Evolutionary conservation across 192 early-diverging fungal genomes (phyloP).

Genomic region (Glomus cerebriforme): DNA sequence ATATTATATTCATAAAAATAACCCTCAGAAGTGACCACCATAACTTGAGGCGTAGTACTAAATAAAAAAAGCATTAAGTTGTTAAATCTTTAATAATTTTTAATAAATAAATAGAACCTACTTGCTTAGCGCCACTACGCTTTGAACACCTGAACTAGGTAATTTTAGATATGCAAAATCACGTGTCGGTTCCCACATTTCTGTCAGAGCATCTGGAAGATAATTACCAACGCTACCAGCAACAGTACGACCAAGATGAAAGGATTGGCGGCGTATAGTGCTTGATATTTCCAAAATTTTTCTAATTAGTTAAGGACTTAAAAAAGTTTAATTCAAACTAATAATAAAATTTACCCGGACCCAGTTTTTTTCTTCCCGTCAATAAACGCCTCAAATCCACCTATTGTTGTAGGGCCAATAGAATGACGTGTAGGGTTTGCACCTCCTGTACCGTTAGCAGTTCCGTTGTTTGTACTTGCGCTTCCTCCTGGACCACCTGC

Average conservation of each 20-base stretch:
- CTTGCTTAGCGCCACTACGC: conserved; percentile 74
- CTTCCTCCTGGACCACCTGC: conserved; percentile 13
- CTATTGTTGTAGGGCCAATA: conserved; percentile 35
- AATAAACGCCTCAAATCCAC: conserved; percentile 40
- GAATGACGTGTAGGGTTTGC: not conserved
- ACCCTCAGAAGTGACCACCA: conserved; percentile 90
- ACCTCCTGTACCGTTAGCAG: conserved; percentile 31
- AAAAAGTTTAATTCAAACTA: not conserved
- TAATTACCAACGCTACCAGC: conserved; percentile 83
- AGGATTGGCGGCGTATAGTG: conserved; percentile 61
- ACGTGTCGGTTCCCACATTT: conserved; percentile 93
- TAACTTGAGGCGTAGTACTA: conserved; percentile 75
- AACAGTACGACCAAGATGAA: conserved; percentile 62
- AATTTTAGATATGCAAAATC: conserved; percentile 95
- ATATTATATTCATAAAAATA: conserved; percentile 90
- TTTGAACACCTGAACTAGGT: conserved; percentile 74
- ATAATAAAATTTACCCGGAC: not conserved
- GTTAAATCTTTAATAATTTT: not conserved
- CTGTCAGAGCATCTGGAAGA: conserved; percentile 83
- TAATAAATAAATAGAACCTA: conserved; percentile 22
- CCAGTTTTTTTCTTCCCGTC: conserved; percentile 13
- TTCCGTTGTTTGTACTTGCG: conserved; percentile 14
- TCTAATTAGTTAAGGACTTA: not conserved
- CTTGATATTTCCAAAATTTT: conserved; percentile 32
- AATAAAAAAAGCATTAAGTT: not conserved